Conservation (phyloP, 208 protist species). For the Trypanosoma scelopori region DNA sequence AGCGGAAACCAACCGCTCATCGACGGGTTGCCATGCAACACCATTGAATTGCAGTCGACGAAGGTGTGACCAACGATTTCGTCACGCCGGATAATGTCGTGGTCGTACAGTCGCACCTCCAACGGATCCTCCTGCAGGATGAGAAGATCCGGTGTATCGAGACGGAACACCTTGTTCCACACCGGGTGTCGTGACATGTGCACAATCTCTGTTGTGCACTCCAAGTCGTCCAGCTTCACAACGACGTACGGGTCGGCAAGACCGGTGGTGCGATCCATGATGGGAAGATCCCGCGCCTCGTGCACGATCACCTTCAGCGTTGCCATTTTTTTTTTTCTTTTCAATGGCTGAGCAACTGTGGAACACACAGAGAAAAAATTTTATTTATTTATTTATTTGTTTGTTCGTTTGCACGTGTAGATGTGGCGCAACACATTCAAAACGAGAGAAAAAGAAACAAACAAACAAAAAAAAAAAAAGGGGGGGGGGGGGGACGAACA, state of each 20-base stretch:
- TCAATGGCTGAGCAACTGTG: not conserved
- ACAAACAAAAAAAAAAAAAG: too few species aligned
- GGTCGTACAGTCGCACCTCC: conserved; percentile 94
- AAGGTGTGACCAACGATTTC: conserved; percentile 94
- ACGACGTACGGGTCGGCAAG: conserved; percentile 91
- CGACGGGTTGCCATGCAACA: conserved; percentile 59
- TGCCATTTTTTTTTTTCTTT: conserved; percentile 51
- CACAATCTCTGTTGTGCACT: conserved; percentile 78
- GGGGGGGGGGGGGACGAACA: too few species aligned
- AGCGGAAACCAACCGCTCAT: conserved; percentile 93
- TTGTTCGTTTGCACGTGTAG: too few species aligned
- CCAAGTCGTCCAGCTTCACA: conserved; percentile 69
- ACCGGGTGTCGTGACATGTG: conserved; percentile 76
- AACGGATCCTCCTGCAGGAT: conserved; percentile 94
- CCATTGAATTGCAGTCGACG: conserved; percentile 91
- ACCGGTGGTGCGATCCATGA: conserved; percentile 89
- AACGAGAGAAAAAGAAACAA: too few species aligned
- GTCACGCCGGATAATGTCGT: conserved; percentile 95
- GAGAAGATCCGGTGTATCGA: conserved; percentile 84
- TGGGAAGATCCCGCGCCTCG: conserved; percentile 88
- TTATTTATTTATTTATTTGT: too few species aligned
- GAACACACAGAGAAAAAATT: not conserved
- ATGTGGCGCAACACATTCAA: too few species aligned
- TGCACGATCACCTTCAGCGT: conserved; percentile 90
- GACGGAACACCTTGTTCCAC: conserved; percentile 80